Evolutionary conservation across 2,329 filamentous ascomycete genomes (phyloP), one percentile per base, ranked within the genome.

Genomic region (Aspergillus ibericus): DNA sequence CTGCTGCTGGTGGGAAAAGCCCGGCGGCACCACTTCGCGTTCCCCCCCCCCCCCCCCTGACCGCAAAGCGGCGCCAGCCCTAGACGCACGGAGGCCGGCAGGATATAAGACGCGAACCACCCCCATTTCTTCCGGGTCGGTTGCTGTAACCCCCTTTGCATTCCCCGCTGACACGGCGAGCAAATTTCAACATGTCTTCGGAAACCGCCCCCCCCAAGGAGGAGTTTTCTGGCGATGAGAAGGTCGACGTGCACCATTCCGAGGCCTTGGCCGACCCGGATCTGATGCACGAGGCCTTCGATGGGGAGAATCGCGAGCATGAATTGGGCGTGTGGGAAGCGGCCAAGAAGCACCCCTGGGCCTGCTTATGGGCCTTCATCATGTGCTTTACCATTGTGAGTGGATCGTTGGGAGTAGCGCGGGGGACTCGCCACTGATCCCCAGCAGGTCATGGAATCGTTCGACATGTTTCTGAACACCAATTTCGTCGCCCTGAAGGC

Each of bases 381-480:
- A 81, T 81, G 78, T 82, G 77, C 48, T 82, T 78, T 65, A 81
- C 80, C 4, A 82, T 82, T 67, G 80, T 81, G 48, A 73, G 79
- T 68, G 22, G 8, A 20, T 40, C 13, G 1, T 29, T 8, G 5
- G 22, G 9, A 4, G 32, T 10, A 16, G 7, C 6, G 15, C 7
- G 12, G 25, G 12, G 18, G n/a, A n/a, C n/a, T 10, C 9, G 22
- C 44, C 40, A n/a, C 49, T 50, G 22, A 13, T 16, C 1, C n/a
- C 0, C 9, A 9, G 29, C 9, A 81, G 79, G 77, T 82, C 57
- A 82, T 82, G 80, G 80, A 82, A 61, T 77, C 79, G 0, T 82
- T 80, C 70, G 77, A 79, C 59, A 78, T 82, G 70, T 81, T 81
- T 65, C 67, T 82, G 16, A 80, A 77, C 35, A 76, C 76, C 27